Evolutionary conservation across 805 yeast species (phyloP).

Genomic region (Kuraishia hungarica): DNA sequence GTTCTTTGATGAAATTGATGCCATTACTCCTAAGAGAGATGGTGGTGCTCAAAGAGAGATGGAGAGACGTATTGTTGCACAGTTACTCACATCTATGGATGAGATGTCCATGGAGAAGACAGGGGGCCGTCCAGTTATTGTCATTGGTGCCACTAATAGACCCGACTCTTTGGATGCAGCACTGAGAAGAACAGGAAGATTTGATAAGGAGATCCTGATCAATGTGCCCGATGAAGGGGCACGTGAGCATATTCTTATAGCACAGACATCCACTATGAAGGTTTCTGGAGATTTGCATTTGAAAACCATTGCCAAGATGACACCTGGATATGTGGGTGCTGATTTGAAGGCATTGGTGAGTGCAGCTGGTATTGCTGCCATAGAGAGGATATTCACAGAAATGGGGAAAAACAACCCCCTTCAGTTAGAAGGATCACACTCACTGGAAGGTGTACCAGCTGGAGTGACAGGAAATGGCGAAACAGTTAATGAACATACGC

Average conservation of each 20-base stretch:
- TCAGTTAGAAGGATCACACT: not conserved
- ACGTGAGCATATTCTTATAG: slow-evolving; percentile 62
- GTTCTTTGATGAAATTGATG: slow-evolving; percentile 95
- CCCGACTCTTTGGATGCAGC: slow-evolving; percentile 96
- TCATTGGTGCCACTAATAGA: slow-evolving; percentile 93
- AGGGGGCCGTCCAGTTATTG: slow-evolving; percentile 85
- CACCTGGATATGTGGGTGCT: slow-evolving; percentile 98
- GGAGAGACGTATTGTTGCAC: slow-evolving; percentile 97
- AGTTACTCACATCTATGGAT: slow-evolving; percentile 89
- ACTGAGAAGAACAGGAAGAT: slow-evolving; percentile 91
- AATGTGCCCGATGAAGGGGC: slow-evolving; percentile 91
- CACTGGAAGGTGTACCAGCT: slow-evolving; percentile 3
- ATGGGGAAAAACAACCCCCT: slow-evolving; percentile 22
- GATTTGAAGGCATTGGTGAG: slow-evolving; percentile 90
- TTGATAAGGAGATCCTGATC: slow-evolving; percentile 88
- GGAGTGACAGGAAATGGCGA: slow-evolving; percentile 1
- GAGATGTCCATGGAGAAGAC: slow-evolving; percentile 84
- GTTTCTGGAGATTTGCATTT: slow-evolving; percentile 68
- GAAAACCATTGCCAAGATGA: slow-evolving; percentile 70
- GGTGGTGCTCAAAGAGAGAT: slow-evolving; percentile 97
- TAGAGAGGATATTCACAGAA: slow-evolving; percentile 77
- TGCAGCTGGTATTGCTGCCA: slow-evolving; percentile 92
- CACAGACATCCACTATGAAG: slow-evolving; percentile 63
- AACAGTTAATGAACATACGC: not conserved
- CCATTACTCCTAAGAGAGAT: slow-evolving; percentile 96